Evolutionary conservation across 169 alveolate genomes (phyloP), one percentile per base, ranked within the genome.

Genomic region (Eimeria brunetti): DNA sequence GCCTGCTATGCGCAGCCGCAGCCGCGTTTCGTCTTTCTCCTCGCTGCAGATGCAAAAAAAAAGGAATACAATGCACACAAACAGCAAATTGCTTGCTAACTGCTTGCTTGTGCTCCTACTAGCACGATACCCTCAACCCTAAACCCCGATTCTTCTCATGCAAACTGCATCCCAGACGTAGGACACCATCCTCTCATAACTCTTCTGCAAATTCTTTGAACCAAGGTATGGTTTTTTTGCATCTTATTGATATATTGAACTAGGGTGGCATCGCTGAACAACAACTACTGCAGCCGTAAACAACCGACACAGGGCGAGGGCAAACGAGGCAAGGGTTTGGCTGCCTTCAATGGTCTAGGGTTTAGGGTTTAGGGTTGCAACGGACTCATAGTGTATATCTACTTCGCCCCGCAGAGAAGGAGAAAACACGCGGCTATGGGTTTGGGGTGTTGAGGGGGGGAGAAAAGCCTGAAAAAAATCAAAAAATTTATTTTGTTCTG

Each of bases 341-440:
- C 81, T 71, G 81, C 51, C 38, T 14, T 36, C 49, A 67, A 9
- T 11, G 49, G 18, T n/a, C 2, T 22, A 36, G 14, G n/a, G 7
- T n/a, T n/a, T n/a, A n/a, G n/a, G 69, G 12, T 16, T 58, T 20
- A 16, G 69, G 80, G 24, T 30, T 38, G 11, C 12, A 8, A 85
- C 92, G 76, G 36, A 85, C 92, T 85, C 80, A 46, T 85, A 85
- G 41, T 60, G 58, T 36, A 85, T 38, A 58, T 56, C 81, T 49
- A 85, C 76, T 60, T 85, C 18, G 80, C 92, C 92, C 33, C 92
- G 92, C 41, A 85, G 51, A 46, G 67, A 80, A 7, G 64, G 92
- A 27, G 62, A 60, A 71, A 49, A 85, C 80, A 85, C 80, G 38
- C 60, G 44, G 60, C 56, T 30, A 60, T 49, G 14, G 27, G 1